Base-by-base conservation (phyloP, 352 stramenopile genomes). In the Phytophthora pisi region DNA sequence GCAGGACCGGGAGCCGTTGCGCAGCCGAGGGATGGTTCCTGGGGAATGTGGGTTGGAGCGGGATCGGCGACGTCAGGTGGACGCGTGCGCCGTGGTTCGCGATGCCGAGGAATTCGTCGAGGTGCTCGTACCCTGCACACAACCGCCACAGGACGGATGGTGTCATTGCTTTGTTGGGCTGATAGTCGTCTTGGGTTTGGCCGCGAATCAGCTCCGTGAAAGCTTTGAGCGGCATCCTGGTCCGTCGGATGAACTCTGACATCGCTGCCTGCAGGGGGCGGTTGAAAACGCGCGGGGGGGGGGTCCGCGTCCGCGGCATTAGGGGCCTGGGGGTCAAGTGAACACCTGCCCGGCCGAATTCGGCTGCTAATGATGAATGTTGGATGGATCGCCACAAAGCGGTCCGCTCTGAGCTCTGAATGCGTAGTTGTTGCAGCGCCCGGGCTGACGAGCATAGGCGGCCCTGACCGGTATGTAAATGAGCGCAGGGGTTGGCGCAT, bases 161-260 rank as follows among this genome's bases (percentile, higher is more conserved):
- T 4, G 31, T 18, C 11, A 58, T 18, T 0, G 36, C 7, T 43
- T 65, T 65, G 45, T 58, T 65, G 0, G 58, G 58, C 15, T 36
- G 47, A 26, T 58, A 52, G 13, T 52, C 49, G 16, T 24, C 5
- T 5, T 2, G 0, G 3, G 18, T 63, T 13, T 61, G 55, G 0
- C 55, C 40, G 5, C 55, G 55, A 9, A 61, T 20, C 3, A 63
- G 45, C 15, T 63, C 45, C 20, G 47, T 31, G 10, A 63, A 63
- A 1, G 16, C 30, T 47, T 47, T 15, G 30, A 49, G 18, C 31
- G 4, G 56, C n/a, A 20, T 26, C 43, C 31, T 10, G 15, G 31
- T 15, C 1, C 56, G n/a, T 2, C 30, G 45, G 4, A 63, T 38
- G 30, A 36, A 55, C 6, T 50, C 56, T 5, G 18, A 50, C 28